Percentiles rank a stretch among this genome's conserved stretches.
These are phyloP conservation scores for Ceratobasidium sp. DNA, from an alignment of 1,284 basidiomycete genomes.

Conservation along the genomic window DNA sequence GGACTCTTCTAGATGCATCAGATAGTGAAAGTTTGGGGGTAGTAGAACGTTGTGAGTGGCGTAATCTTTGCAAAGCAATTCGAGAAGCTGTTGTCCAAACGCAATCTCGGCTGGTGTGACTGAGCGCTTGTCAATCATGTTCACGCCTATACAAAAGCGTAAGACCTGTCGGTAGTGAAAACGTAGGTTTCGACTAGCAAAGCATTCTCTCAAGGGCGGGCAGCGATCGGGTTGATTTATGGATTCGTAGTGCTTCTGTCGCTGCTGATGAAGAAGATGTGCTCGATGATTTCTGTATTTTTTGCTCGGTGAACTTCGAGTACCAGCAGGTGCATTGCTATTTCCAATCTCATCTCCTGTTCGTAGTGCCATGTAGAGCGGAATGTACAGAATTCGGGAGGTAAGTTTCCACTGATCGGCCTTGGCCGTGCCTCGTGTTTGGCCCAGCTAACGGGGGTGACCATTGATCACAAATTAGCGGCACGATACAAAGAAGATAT, in stretches of 20 bases:
- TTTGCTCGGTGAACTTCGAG: neutral
- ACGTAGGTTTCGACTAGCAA: neutral
- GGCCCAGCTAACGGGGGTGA: neutral
- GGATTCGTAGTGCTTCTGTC: neutral
- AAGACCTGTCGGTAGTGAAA: conserved; percentile 12
- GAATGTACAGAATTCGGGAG: neutral
- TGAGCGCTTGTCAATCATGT: neutral
- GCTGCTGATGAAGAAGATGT: neutral
- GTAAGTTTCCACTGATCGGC: conserved; percentile 21
- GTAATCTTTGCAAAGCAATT: neutral
- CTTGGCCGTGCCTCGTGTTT: neutral
- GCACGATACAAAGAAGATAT: neutral
- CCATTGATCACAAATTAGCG: neutral
- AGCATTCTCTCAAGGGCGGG: neutral
- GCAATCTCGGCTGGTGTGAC: neutral
- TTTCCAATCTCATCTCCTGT: neutral
- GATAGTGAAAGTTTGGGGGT: no score
- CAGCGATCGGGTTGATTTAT: neutral
- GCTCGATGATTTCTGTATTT: neutral
- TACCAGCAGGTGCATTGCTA: neutral
- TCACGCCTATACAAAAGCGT: neutral
- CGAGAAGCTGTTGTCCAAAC: neutral
- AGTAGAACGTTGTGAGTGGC: neutral
- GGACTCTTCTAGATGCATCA: no score
- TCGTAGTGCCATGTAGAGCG: neutral